These are phyloP conservation scores for Epichloe gansuensis DNA, from an alignment of 2,329 filamentous ascomycete species.

Conservation along the genomic window DNA sequence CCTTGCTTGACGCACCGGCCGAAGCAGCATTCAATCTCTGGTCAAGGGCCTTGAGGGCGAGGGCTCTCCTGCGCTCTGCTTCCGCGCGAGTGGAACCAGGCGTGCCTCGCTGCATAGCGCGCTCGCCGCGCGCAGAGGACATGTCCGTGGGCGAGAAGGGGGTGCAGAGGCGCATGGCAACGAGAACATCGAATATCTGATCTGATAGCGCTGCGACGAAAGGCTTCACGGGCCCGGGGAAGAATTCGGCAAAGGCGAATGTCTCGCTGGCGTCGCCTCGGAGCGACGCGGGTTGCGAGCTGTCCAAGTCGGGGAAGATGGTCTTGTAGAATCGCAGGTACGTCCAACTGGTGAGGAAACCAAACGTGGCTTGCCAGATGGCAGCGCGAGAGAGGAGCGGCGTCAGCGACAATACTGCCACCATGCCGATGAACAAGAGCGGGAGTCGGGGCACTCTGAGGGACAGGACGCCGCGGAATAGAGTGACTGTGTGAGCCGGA, in stretches of 20 bases:
- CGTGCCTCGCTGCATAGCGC: slow-evolving; percentile 38
- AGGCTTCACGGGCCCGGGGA: slow-evolving; percentile 73
- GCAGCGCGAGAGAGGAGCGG: slow-evolving; percentile 55
- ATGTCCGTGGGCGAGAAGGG: slow-evolving; percentile 78
- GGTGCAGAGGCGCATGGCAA: slow-evolving; percentile 64
- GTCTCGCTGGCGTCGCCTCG: slow-evolving; percentile 91
- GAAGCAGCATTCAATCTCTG: slow-evolving; percentile 82
- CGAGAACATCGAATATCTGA: slow-evolving; percentile 59
- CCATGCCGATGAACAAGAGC: slow-evolving; percentile 60
- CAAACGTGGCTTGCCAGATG: slow-evolving; percentile 65
- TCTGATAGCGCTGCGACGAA: slow-evolving; percentile 62
- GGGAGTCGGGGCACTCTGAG: slow-evolving; percentile 67
- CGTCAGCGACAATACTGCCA: slow-evolving; percentile 50
- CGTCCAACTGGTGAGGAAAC: slow-evolving; percentile 81
- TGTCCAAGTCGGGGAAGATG: slow-evolving; percentile 55
- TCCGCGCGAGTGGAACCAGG: slow-evolving; percentile 70
- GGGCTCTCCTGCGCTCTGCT: slow-evolving; percentile 74
- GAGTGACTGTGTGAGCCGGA: slow-evolving; percentile 88
- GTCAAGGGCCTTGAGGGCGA: slow-evolving; percentile 85
- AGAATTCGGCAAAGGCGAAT: slow-evolving; percentile 92
- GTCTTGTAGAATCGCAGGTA: slow-evolving; percentile 92
- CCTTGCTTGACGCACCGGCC: slow-evolving; percentile 25
- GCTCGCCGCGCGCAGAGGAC: slow-evolving; percentile 57
- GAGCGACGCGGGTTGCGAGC: slow-evolving; percentile 47
- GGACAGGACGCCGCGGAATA: slow-evolving; percentile 79